Conservation (phyloP, 116 monocot species). For the Papilionanthe hybrid region DNA sequence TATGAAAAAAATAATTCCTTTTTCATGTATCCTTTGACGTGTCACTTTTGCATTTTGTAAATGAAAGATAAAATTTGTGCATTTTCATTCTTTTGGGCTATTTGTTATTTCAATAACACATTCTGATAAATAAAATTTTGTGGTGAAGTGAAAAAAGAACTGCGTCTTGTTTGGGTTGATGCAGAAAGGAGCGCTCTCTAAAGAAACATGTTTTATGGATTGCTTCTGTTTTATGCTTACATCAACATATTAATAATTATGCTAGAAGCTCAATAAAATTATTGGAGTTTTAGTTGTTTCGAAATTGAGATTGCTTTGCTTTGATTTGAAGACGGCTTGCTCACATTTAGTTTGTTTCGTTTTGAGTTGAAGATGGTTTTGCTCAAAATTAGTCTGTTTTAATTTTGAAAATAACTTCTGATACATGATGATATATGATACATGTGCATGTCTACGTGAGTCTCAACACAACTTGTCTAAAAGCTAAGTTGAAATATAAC, state of each 20-base stretch:
- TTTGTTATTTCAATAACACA: neutral
- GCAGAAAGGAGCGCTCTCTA: neutral
- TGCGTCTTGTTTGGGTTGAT: neutral
- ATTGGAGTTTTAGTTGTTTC: neutral
- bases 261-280: neutral
- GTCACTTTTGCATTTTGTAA: neutral
- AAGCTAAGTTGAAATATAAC: too few species aligned
- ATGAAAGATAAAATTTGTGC: neutral
- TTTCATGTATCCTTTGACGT: neutral
- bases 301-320: neutral
- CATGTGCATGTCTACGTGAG: neutral
- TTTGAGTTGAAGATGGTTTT: neutral
- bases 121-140: neutral
- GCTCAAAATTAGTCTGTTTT: neutral
- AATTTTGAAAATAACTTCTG: neutral
- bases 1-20: neutral
- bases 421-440: neutral
- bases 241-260: neutral
- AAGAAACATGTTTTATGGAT: neutral
- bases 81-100: neutral
- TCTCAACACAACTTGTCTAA: neutral
- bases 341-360: neutral
- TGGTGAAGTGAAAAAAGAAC: too few species aligned
- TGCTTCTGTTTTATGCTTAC: neutral
- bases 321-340: neutral